Evolutionary conservation across 1,284 basidiomycete genomes (phyloP).

Genomic region (Phellinidium pouzarii): DNA sequence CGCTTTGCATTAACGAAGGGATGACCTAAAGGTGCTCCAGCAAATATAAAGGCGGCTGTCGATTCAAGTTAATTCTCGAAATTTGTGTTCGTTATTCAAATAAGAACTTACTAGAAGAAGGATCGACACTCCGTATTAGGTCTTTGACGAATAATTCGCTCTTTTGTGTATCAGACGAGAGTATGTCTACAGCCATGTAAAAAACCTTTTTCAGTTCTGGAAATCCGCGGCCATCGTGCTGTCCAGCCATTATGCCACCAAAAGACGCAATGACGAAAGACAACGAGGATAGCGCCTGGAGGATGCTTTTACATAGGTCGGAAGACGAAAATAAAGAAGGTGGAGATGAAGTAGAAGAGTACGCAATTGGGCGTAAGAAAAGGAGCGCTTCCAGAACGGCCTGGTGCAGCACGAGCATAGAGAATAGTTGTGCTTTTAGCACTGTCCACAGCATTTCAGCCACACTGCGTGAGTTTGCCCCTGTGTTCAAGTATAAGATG

Average conservation of each 20-base stretch:
- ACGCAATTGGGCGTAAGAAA: conserved; percentile 33
- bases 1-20: conserved; percentile 41
- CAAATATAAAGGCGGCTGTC: not conserved
- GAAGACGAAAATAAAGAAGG: conserved; percentile 1
- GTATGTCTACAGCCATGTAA: conserved; percentile 64
- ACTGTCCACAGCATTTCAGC: conserved; percentile 49
- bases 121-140: conserved; percentile 27
- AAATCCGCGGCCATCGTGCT: conserved; percentile 39
- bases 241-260: conserved; percentile 55
- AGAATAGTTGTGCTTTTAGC: conserved; percentile 66
- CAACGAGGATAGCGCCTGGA: conserved; percentile 54
- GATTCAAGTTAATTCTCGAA: not conserved
- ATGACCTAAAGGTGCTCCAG: not conserved
- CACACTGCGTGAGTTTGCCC: conserved; percentile 37
- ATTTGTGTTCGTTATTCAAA: conserved; percentile 7
- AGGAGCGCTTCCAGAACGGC: conserved; percentile 48
- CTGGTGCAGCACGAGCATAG: conserved; percentile 59
- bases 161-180: conserved; percentile 41
- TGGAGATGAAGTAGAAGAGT: conserved; percentile 13
- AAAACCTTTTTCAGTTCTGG: conserved; percentile 61
- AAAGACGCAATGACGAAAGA: conserved; percentile 68
- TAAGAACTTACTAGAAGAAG: conserved; percentile 27
- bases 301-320: conserved; percentile 35
- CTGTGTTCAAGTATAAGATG: conserved; percentile 23
- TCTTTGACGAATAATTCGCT: conserved; percentile 37